Evolutionary conservation across 2,329 filamentous ascomycete genomes (phyloP).

Genomic region (Ophiosphaerella narmari): DNA sequence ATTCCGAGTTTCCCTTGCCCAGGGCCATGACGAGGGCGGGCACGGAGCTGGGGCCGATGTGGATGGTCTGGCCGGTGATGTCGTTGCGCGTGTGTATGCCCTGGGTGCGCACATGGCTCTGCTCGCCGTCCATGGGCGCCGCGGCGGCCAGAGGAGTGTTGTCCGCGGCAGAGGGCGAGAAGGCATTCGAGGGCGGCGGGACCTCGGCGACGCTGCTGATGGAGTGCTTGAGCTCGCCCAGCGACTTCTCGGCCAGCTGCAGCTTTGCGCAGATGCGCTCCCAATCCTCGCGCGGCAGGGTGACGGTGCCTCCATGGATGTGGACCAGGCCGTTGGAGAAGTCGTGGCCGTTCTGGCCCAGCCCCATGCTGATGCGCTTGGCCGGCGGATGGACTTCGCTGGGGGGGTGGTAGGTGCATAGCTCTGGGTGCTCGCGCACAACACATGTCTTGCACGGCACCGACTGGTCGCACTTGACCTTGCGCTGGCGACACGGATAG

Average conservation of each 20-base stretch:
- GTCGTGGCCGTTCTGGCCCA: constrained; percentile 43
- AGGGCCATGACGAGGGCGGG: constrained; percentile 63
- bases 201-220: constrained; percentile 46
- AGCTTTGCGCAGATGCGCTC: constrained; percentile 55
- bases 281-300: constrained; percentile 52
- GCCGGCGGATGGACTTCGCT: constrained; percentile 47
- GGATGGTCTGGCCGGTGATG: constrained; percentile 63
- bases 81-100: constrained; percentile 66
- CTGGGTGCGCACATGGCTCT: constrained; percentile 53
- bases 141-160: constrained; percentile 42
- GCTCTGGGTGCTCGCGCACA: constrained; percentile 56
- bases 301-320: constrained; percentile 46
- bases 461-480: constrained; percentile 54
- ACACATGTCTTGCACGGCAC: constrained; percentile 57
- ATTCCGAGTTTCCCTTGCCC: constrained; percentile 50
- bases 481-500: constrained; percentile 55
- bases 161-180: constrained; percentile 35
- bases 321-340: constrained; percentile 47
- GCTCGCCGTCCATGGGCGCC: constrained; percentile 43
- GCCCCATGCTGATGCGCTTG: constrained; percentile 42
- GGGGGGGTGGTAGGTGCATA: constrained; percentile 52
- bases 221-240: constrained; percentile 50
- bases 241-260: constrained; percentile 53
- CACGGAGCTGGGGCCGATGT: constrained; percentile 65
- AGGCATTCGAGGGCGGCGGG: constrained; percentile 38